Evolutionary conservation across 345 rosid genomes (phyloP), one percentile per base, ranked within the genome.

Genomic region (Citrus glauca): DNA sequence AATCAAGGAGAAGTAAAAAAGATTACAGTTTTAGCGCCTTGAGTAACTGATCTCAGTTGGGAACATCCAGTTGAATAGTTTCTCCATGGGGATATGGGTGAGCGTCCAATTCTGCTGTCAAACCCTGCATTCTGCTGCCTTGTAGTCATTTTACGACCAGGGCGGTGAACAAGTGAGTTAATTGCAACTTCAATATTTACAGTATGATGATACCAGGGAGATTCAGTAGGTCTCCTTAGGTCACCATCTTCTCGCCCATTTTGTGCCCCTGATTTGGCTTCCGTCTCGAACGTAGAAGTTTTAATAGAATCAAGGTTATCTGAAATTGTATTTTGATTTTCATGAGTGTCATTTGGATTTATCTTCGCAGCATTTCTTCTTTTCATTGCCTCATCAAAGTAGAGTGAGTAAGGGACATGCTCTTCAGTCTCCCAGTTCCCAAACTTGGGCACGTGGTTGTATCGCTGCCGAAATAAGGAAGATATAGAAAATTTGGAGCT

Each of bases 381-480:
- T 38, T 71, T 72, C 71, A 82, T 61, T 17, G 82, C 83, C 73
- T 73, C 63, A 8, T 86, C 86, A 59, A 83, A 83, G 73, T 74
- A 71, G 74, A 40, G 81, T 1, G 85, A 77, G 78, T 86, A 86
- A 33, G 60, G 82, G 24, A 76, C 71, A 72, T 76, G 37, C 7
- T 78, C 82, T 24, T 13, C 82, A 20, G 16, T 67, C 22, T 79
- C 85, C 88, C 85, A 83, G 20, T 77, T 77, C 32, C 88, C 86
- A 73, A 86, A 86, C 79, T 74, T 64, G 7, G 86, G 88, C 45
- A 77, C 73, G 10, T 24, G 69, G n/a, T 69, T 33, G 4, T 64
- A 45, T 61, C 75, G 77, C 81, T 79, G 84, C 78, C 64, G 73
- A 14, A 32, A 62, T 14, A 53, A 68, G 62, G 14, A 50, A 28